Evolutionary conservation across 2,329 filamentous ascomycete species (phyloP).

Genomic region (Magnaporthiopsis poae): DNA sequence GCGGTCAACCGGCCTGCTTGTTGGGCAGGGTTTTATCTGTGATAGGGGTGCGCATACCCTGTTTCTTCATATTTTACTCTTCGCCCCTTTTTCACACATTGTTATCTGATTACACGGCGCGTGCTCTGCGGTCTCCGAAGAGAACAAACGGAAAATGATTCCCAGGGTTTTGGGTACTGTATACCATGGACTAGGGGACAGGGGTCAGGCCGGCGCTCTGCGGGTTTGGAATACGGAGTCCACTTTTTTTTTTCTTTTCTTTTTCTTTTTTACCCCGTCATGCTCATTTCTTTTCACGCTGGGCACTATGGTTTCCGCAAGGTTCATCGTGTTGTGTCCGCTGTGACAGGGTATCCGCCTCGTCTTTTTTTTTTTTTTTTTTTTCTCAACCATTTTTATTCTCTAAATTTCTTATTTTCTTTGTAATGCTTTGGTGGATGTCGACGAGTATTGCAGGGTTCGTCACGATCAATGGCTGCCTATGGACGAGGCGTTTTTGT

Average conservation of each 20-base stretch:
- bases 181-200: not conserved
- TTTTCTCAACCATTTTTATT: not conserved
- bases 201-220: not conserved
- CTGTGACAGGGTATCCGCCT: not conserved
- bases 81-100: not conserved
- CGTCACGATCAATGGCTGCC: not conserved
- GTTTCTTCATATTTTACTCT: conserved; percentile 1
- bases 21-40: not conserved
- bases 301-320: not conserved
- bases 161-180: conserved; percentile 5
- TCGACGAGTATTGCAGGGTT: not conserved
- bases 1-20: not conserved
- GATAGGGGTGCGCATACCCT: not conserved
- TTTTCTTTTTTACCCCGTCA: not conserved
- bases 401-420: not conserved
- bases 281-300: not conserved
- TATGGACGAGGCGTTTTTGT: not conserved
- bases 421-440: not conserved
- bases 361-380: conserved; percentile 4
- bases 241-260: not conserved
- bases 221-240: conserved; percentile 6
- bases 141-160: not conserved
- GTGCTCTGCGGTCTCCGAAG: not conserved
- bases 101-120: not conserved
- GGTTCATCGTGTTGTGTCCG: not conserved